These are phyloP conservation scores for Hyaloscypha variabilis DNA, from an alignment of 495 filamentous ascomycete species.

Conservation along the genomic window DNA sequence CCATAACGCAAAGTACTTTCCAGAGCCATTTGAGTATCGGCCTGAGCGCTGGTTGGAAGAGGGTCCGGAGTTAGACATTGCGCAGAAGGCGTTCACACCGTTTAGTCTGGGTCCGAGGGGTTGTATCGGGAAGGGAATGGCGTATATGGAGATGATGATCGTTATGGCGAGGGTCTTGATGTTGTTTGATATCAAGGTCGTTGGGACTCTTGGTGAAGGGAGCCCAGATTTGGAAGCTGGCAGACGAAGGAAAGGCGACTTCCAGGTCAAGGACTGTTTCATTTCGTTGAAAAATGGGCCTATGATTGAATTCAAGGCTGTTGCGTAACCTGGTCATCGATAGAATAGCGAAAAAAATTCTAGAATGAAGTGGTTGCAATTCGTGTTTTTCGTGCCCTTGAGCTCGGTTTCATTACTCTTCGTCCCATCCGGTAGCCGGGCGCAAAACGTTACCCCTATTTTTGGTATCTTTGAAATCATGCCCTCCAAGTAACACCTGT, in stretches of 20 bases:
- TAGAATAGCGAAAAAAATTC: neutral
- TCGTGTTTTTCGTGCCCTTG: neutral
- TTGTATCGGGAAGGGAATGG: constrained; percentile 60
- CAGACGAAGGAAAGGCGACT: too few species aligned
- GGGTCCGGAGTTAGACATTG: constrained; percentile 19
- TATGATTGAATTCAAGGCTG: too few species aligned
- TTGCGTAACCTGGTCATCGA: too few species aligned
- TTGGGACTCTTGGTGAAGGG: too few species aligned
- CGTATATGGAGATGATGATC: constrained; percentile 55
- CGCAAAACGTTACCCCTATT: neutral
- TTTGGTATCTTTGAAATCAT: neutral
- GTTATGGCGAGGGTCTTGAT: constrained; percentile 51
- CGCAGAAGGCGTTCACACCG: constrained; percentile 40
- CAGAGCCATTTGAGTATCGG: constrained; percentile 42
- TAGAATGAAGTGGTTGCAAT: neutral
- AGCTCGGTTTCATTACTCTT: neutral
- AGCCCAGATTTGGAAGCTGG: too few species aligned
- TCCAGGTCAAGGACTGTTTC: too few species aligned
- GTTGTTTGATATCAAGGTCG: constrained; percentile 12
- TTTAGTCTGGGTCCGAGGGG: constrained; percentile 58
- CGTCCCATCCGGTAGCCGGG: neutral
- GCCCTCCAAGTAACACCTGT: neutral
- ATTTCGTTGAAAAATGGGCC: too few species aligned
- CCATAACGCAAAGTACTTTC: constrained; percentile 55
- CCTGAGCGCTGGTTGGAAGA: constrained; percentile 38